Evolutionary conservation across 192 early-diverging fungal genomes (phyloP).

Genomic region (Phlyctochytrium bullatum): DNA sequence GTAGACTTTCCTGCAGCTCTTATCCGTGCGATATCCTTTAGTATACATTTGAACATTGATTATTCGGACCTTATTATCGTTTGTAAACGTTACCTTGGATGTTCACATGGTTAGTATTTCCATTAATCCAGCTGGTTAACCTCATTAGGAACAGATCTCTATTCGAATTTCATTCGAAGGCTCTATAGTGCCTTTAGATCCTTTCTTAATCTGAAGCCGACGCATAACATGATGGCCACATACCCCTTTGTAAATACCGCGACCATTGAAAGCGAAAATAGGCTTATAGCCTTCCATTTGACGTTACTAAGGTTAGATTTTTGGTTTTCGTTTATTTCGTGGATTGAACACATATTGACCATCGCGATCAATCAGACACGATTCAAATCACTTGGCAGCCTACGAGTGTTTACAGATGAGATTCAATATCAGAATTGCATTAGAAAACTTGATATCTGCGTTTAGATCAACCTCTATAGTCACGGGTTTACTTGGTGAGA

Average conservation of each 20-base stretch:
- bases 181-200: not conserved
- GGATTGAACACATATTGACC: not conserved
- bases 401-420: not conserved
- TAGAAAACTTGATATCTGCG: not conserved
- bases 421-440: not conserved
- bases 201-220: not conserved
- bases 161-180: not conserved
- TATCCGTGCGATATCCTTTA: not conserved
- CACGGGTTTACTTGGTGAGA: not conserved
- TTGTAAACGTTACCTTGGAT: not conserved
- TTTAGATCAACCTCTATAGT: constrained; percentile 3
- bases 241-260: not conserved
- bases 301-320: not conserved
- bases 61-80: not conserved
- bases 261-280: not conserved
- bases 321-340: not conserved
- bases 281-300: not conserved
- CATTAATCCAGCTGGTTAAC: not conserved
- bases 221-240: not conserved
- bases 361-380: not conserved
- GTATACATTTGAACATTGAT: not conserved
- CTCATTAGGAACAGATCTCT: not conserved
- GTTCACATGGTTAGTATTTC: not conserved
- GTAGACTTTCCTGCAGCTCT: not conserved
- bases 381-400: too few species aligned